Base-by-base conservation (phyloP, 768 basidiomycete species). In the Hebeloma cylindrosporum region DNA sequence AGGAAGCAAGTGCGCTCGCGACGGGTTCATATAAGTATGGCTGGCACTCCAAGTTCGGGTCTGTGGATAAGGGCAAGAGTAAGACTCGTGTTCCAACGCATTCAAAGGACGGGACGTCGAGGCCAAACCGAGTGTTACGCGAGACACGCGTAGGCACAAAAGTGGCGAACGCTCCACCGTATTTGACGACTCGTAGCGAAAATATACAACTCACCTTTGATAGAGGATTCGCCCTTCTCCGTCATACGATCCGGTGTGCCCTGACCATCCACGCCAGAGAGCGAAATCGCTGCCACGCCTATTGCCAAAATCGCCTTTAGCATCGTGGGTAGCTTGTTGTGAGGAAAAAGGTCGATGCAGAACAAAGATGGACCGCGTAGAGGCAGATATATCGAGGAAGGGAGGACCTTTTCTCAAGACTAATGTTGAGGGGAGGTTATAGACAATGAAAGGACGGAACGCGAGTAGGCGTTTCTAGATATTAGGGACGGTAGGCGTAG, bases 1-100 rank as follows among this genome's bases (percentile, higher is more conserved):
- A 80, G 1, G 66, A 52, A 0, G 60, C 23, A 5, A 69, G 13
- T 1, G 65, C 60, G 5, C 60, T 45, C 0, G 58, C 26, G 2
- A 73, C 63, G 1, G 67, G 69, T 3, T 66, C 46, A 42, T 77
- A 72, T 41, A 54, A 55, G 57, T 81, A 79, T 0, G 65, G 52
- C 2, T 65, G 51, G 49, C 79, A 81, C 48, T 77, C 76, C 27
- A 33, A 20, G 29, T 50, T 43, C 4, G 47, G 36, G 27, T 48
- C 52, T 40, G 31, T 28, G 33, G 32, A 29, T 36, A 13, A 48
- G 47, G 13, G 16, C 29, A 8, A 38, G 25, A 13, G 18, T 34
- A 10, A 21, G 39, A 22, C 11, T 20, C 40, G 29, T 10, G 27
- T 4, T 20, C 8, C 41, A 40, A 16, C 23, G 13, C 5, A 28